Evolutionary conservation across 2,329 filamentous ascomycete genomes (phyloP).

Genomic region (Hyphodiscus sp.): DNA sequence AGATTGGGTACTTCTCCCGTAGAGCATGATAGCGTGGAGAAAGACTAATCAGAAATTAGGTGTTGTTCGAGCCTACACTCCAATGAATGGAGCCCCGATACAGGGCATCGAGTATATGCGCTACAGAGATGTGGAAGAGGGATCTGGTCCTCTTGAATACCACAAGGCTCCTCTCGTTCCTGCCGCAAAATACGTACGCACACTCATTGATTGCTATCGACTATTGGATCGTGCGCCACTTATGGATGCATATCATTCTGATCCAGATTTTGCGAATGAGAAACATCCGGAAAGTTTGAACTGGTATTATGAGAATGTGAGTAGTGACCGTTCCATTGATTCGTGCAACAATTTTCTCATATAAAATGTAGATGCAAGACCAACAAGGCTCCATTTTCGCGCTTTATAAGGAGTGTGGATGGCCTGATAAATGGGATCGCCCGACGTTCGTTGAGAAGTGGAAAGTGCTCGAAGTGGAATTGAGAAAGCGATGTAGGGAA

Average conservation of each 20-base stretch:
- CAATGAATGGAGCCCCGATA: neutral
- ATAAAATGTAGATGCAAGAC: neutral
- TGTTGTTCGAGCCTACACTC: neutral
- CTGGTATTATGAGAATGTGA: neutral
- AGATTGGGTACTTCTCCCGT: neutral
- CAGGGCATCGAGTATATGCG: neutral
- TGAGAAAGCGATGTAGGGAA: neutral
- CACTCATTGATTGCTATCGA: neutral
- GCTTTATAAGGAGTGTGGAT: neutral
- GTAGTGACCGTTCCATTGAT: neutral
- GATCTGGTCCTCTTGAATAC: neutral
- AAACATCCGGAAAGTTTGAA: neutral
- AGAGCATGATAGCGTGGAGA: neutral
- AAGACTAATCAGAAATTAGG: neutral
- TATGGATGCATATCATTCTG: neutral
- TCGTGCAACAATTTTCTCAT: neutral
- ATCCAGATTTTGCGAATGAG: neutral
- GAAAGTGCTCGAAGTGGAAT: neutral
- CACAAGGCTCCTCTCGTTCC: neutral
- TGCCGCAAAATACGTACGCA: neutral
- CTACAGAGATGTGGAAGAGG: neutral
- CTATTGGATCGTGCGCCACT: neutral
- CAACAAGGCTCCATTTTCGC: neutral
- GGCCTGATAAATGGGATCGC: neutral
- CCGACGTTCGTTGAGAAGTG: neutral